These are phyloP conservation scores for Aureobasidium pullulans DNA, from an alignment of 2,329 filamentous ascomycete genomes.

Conservation along the genomic window DNA sequence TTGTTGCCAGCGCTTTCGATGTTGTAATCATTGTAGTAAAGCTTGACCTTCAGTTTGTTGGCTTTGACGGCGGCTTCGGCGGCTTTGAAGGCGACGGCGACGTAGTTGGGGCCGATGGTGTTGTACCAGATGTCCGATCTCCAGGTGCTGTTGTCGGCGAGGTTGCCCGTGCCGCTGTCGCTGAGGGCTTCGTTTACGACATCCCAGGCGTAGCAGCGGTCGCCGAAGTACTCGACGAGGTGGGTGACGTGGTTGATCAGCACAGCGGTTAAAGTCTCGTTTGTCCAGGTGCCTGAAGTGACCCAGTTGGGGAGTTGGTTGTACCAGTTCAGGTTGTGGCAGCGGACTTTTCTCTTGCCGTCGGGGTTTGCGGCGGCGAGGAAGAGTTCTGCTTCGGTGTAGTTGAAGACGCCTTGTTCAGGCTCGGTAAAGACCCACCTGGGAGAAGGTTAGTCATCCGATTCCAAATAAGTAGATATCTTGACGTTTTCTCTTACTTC, in stretches of 20 bases:
- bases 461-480: not conserved
- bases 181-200: constrained; percentile 58
- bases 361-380: constrained; percentile 32
- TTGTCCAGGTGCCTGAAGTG: constrained; percentile 44
- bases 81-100: constrained; percentile 51
- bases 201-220: constrained; percentile 57
- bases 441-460: not conserved
- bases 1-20: constrained; percentile 51
- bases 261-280: constrained; percentile 48
- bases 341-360: constrained; percentile 46
- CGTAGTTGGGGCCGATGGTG: constrained; percentile 50
- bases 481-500: constrained; percentile 31
- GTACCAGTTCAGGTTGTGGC: constrained; percentile 55
- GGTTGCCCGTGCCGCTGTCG: constrained; percentile 29
- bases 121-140: constrained; percentile 48
- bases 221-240: constrained; percentile 51
- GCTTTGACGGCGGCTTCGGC: constrained; percentile 47
- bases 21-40: constrained; percentile 60
- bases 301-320: constrained; percentile 50
- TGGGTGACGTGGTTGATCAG: constrained; percentile 55
- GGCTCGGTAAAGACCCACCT: constrained; percentile 57
- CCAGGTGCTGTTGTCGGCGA: constrained; percentile 41
- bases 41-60: constrained; percentile 48
- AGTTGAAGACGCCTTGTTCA: constrained; percentile 49
- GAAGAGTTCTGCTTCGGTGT: constrained; percentile 47